Base-by-base conservation (phyloP, 257 asterid species). In the Haberlea rhodopensis region DNA sequence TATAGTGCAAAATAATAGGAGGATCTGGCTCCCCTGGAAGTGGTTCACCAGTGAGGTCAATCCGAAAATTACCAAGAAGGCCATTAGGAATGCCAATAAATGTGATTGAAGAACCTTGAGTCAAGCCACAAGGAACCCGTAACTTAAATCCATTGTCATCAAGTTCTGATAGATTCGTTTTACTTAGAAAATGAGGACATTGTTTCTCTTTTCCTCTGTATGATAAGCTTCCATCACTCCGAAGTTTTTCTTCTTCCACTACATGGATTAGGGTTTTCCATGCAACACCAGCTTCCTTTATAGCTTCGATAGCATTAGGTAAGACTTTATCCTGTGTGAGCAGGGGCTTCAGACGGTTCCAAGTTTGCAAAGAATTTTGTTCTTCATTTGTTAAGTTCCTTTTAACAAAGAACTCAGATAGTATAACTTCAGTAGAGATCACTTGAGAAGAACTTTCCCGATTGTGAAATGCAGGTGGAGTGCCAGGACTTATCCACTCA, bases 1-100 rank as follows among this genome's bases (percentile, higher is more conserved):
- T 94, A 69, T 90, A 94, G 77, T 94, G 99, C 80, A 94, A 75
- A 71, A 94, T 80, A 57, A 90, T 77, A 62, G 97, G 99, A 73
- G 97, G 96, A 32, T 94, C 92, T 16, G 99, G 96, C 82, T 87
- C 99, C 61, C 89, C 97, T 9, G 99, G 99, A 43, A 94, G 95
- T 22, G 82, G 85, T 74, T 94, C 99, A 45, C 96, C 97, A 68
- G 97, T 90, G 72, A 90, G 66, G 73, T 94, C 99, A 55, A 94
- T 75, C 67, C 82, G 83, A 74, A 94, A 90, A 67, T 90, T 78
- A 65, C 99, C 99, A 74, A 94, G 91, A 37, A 37, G 46, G 46
- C 46, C 46, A 37, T 37, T 37, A 11, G 99, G 99, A 73, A 94
- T 86, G 69, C 99, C 97, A 49, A 94, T 90, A 57, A 94, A 58